Evolutionary conservation across 208 protist species (phyloP), one percentile per base, ranked within the genome.

Genomic region (Acanthamoeba culbertsoni): DNA sequence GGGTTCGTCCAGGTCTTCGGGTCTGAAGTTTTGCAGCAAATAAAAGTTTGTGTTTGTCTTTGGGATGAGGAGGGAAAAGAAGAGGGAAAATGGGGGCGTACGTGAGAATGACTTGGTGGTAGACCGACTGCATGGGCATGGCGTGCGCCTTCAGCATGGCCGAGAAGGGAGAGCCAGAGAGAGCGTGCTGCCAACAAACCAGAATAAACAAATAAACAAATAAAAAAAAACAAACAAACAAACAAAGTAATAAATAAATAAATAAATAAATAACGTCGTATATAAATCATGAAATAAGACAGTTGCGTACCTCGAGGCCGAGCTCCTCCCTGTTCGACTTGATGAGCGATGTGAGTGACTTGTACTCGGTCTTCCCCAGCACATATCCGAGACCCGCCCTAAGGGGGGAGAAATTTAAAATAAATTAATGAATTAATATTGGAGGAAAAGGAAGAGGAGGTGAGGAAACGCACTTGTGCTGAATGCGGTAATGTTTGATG

Each of bases 401-500:
- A 18, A n/a, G n/a, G n/a, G n/a, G n/a, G n/a, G n/a, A 45, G 2
- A 75, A 3, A 37, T 2, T 14, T 4, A 37, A 2, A 42, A 6
- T 4, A 18, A 7, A 23, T 37, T 3, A 33, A 75, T 4, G 65
- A 35, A 33, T n/a, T 10, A 75, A 18, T 40, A 20, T 31, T 14
- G 14, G 6, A 59, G 53, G 14, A 2, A 16, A 2, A 23, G 53
- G 5, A 33, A 4, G 40, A 5, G 42, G 10, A 16, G 10, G 26
- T 68, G 45, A 10, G 23, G 33, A 45, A 6, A n/a, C n/a, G 53
- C 53, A 73, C 59, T 55, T 65, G 43, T 92, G 86, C 86, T 92
- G 86, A 18, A 92, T 73, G 62, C 86, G 86, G 59, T 77, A 92
- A 57, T 92, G 51, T 28, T 92, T 73, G 86, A 92, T 92, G 40